phyloP scores from a whole-genome alignment of 208 protist genomes.

The Tritrichomonas musculus region DNA sequence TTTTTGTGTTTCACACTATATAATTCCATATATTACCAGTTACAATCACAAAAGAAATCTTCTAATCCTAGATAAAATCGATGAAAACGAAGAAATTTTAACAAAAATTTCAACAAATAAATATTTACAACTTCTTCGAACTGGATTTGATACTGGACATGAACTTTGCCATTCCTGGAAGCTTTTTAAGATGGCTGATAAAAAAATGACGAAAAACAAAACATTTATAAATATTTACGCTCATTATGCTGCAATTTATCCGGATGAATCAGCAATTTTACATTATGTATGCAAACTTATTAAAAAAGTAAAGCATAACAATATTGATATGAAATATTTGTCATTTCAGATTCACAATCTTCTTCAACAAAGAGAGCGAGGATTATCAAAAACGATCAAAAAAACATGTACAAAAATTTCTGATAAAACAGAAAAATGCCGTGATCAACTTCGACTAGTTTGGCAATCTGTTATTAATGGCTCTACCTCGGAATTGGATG shows the following conservation, averaged over 20 bases:
- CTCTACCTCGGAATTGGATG: neutral
- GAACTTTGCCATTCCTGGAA: no score
- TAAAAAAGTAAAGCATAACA: neutral
- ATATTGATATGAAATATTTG: neutral
- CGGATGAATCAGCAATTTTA: neutral
- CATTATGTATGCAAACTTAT: neutral
- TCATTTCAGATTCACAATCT: neutral
- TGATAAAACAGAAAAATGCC: neutral
- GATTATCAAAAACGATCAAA: neutral
- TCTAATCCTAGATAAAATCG: no score
- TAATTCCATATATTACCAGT: no score
- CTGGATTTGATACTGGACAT: no score
- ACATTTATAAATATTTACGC: neutral
- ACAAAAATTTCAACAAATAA: no score
- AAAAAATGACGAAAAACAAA: neutral
- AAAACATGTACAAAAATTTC: neutral
- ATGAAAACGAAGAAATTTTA: no score
- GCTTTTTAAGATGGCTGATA: no score
- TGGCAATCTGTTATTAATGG: conserved; percentile 9
- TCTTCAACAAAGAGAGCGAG: neutral
- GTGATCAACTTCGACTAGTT: neutral
- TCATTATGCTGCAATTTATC: neutral
- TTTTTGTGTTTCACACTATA: no score
- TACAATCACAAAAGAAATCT: no score
- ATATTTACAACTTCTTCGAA: no score